phyloP scores from a whole-genome alignment of 164 flowering plant genomes.

The Annona cherimola region DNA sequence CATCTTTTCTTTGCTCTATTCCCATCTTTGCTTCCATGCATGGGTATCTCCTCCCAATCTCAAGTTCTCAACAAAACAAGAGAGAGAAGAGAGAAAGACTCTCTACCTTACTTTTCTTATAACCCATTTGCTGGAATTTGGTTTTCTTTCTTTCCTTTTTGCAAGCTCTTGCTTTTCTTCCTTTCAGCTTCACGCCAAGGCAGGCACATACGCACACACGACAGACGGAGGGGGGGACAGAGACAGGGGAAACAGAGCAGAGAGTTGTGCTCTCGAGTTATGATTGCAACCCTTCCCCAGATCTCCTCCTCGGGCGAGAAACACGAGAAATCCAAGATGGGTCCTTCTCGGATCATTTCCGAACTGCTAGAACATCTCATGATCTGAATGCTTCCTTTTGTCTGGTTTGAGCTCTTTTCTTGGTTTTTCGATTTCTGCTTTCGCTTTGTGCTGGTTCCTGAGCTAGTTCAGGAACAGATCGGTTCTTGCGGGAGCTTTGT shows the following conservation, averaged over 20 bases:
- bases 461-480: neutral
- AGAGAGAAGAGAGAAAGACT: neutral
- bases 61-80: neutral
- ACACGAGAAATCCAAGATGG: conserved; percentile 12
- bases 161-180: neutral
- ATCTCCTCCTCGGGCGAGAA: conserved; percentile 25
- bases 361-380: conserved; percentile 5
- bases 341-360: conserved; percentile 19
- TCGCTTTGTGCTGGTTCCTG: neutral
- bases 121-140: conserved; percentile 1
- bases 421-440: conserved; percentile 4
- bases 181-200: neutral
- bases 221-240: no score
- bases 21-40: conserved; percentile 75
- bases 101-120: conserved; percentile 3
- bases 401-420: conserved; percentile 5
- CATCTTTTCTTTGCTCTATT: conserved; percentile 8
- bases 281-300: conserved; percentile 21
- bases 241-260: neutral
- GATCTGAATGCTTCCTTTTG: conserved; percentile 7
- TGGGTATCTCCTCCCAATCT: conserved; percentile 70
- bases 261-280: no score
- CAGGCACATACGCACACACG: no score
- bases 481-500: conserved; percentile 1
- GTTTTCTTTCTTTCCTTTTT: neutral